These are phyloP conservation scores for Dichotomopilus funicola DNA, from an alignment of 2,329 filamentous ascomycete species.

Conservation along the genomic window DNA sequence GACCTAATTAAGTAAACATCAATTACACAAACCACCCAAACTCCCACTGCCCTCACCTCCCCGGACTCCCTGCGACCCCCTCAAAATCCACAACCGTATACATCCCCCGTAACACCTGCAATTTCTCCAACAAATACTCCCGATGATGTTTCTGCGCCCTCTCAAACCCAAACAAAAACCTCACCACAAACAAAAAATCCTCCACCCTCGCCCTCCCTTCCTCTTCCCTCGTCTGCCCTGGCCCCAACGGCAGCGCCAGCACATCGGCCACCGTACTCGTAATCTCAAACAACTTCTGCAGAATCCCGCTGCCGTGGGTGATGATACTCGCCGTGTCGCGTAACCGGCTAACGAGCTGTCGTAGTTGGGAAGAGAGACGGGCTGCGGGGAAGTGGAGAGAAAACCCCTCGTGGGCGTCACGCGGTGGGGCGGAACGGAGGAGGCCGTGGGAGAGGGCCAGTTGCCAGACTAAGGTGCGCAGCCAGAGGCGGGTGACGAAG, in stretches of 20 bases:
- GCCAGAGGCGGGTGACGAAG: conserved; percentile 8
- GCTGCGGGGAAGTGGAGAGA: conserved; percentile 5
- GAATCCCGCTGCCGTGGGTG: conserved; percentile 7
- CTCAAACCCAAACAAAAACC: conserved; percentile 8
- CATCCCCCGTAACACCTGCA: background rate
- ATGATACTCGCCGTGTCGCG: conserved; percentile 4
- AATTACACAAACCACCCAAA: too few relatives aligned
- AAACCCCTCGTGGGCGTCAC: conserved; percentile 7
- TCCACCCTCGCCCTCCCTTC: conserved; percentile 2
- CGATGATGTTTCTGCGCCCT: conserved; percentile 7
- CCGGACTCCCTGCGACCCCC: background rate
- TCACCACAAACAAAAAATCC: conserved; percentile 2
- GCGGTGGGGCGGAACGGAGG: conserved; percentile 1
- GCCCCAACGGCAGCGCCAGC: conserved; percentile 5
- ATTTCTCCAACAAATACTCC: conserved; percentile 5
- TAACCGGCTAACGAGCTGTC: conserved; percentile 4
- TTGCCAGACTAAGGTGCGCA: conserved; percentile 9
- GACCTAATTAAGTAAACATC: too few relatives aligned
- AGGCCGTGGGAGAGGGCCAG: conserved; percentile 5
- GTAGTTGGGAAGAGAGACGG: conserved; percentile 6
- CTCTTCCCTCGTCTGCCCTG: conserved; percentile 2
- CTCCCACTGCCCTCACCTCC: background rate
- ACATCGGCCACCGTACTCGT: conserved; percentile 7
- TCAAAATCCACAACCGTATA: conserved; percentile 6
- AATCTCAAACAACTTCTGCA: conserved; percentile 10